phyloP scores from a whole-genome alignment of 371 early-diverging fungal species.

The Fennellomyces sp. region DNA sequence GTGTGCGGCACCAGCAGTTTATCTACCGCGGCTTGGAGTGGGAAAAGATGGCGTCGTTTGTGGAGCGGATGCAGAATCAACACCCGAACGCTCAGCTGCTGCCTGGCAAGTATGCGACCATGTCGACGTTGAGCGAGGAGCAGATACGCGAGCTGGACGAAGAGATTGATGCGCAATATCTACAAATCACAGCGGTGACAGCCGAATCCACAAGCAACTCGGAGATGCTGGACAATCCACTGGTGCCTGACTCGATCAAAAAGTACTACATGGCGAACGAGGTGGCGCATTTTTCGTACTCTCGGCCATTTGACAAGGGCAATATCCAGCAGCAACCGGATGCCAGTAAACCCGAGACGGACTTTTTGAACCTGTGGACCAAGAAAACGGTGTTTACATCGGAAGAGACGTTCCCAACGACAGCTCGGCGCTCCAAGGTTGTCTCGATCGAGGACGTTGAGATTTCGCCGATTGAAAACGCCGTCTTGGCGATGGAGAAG shows the following conservation, averaged over 20 bases:
- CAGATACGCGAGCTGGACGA: conserved; percentile 51
- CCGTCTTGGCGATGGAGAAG: conserved; percentile 69
- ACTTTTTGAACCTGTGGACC: conserved; percentile 79
- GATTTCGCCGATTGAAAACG: conserved; percentile 81
- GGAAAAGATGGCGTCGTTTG: conserved; percentile 78
- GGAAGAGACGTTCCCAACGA: conserved; percentile 73
- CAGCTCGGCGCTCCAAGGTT: conserved; percentile 65
- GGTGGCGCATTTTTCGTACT: conserved; percentile 66
- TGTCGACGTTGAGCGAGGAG: conserved; percentile 40
- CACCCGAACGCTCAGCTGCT: conserved; percentile 67
- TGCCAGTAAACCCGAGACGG: conserved; percentile 46
- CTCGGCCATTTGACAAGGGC: conserved; percentile 49
- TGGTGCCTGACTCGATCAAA: conserved; percentile 50
- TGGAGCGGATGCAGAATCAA: conserved; percentile 72
- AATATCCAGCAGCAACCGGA: background rate
- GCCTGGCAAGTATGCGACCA: conserved; percentile 38
- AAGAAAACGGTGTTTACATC: conserved; percentile 71
- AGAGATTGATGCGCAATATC: conserved; percentile 58
- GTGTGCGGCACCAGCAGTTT: conserved; percentile 68
- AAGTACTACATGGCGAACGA: conserved; percentile 70
- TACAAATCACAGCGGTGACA: conserved; percentile 75
- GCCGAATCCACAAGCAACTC: conserved; percentile 52
- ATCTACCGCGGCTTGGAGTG: conserved; percentile 75
- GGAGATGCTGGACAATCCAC: conserved; percentile 32
- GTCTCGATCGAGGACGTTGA: conserved; percentile 49